Evolutionary conservation across 1,284 basidiomycete genomes (phyloP), one percentile per base, ranked within the genome.

Genomic region (Sphagnurus paluster): DNA sequence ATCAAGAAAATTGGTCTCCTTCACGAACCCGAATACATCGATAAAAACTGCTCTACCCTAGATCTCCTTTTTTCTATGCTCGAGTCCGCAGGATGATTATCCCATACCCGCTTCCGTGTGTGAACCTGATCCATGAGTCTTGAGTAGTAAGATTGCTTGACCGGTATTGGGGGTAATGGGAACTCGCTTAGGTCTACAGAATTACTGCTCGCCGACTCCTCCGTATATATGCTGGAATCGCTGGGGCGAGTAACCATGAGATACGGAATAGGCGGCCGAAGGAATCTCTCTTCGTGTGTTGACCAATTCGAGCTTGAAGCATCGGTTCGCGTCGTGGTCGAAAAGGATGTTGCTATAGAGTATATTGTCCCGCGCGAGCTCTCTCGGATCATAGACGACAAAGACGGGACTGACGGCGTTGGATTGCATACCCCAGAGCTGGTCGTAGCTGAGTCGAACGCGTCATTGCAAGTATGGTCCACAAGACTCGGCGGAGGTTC

Each of bases 151-250:
- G 47, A 46, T 19, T 48, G 45, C 33, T 54, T 50, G 30, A 40
- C 47, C 28, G 51, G 48, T 37, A 50, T 50, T 14, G 73, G 75
- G 1, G 74, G 73, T 1, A 68, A 56, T 17, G 75, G 75, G 55
- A 76, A 77, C 39, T 74, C 67, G 49, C 65, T 63, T 39, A 77
- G 59, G 46, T 72, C 61, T 23, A 75, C 55, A 2, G 68, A 69
- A 13, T 59, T 43, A 25, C 59, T 68, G 47, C 68, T 75, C n/a
- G 63, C 53, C 13, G 64, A 70, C 19, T 53, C 58, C 17, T 70
- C 41, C 23, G 66, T 68, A 16, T 52, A 54, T 20, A 74, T 53
- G 42, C 55, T 66, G 19, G 56, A 61, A 10, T 59, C 62, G 48
- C 68, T 72, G 4, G 69, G 66, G 17, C 60, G 54, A 5, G 69